These are phyloP conservation scores for Colletotrichum truncatum DNA, from an alignment of 2,329 filamentous ascomycete species.

Conservation along the genomic window DNA sequence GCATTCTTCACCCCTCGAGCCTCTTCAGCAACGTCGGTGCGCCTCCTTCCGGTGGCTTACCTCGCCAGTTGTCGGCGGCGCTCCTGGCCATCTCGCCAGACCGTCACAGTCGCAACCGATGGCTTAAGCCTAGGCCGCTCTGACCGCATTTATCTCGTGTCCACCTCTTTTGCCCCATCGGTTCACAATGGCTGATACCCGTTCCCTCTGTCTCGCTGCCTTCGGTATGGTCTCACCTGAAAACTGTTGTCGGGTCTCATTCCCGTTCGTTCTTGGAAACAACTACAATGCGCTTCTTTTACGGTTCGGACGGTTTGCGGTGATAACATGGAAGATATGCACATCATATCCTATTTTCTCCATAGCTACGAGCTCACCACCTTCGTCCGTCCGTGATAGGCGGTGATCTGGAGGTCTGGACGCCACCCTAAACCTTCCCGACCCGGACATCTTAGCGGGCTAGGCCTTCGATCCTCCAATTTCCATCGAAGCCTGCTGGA, in stretches of 20 bases:
- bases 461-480: slow-evolving; percentile 19
- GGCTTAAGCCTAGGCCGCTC: slow-evolving; percentile 15
- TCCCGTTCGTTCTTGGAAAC: background rate
- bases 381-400: background rate
- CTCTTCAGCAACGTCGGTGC: slow-evolving; percentile 17
- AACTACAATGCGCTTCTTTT: background rate
- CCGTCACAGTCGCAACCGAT: slow-evolving; percentile 12
- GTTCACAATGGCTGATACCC: slow-evolving; percentile 5
- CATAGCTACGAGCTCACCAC: background rate
- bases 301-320: background rate
- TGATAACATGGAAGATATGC: background rate
- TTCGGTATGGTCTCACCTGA: slow-evolving; percentile 12
- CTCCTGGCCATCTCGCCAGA: background rate
- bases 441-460: background rate
- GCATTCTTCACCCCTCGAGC: slow-evolving; percentile 19
- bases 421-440: slow-evolving; percentile 3
- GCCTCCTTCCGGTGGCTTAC: slow-evolving; percentile 1
- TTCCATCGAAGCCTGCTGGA: slow-evolving; percentile 10
- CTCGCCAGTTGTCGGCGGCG: background rate
- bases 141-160: slow-evolving; percentile 22
- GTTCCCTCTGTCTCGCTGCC: slow-evolving; percentile 11
- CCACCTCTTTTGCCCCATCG: background rate
- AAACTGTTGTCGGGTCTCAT: background rate
- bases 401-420: background rate
- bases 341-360: background rate